Base-by-base conservation (phyloP, 1,139 yeast genomes). In the Geotrichum cucujoidarum region DNA sequence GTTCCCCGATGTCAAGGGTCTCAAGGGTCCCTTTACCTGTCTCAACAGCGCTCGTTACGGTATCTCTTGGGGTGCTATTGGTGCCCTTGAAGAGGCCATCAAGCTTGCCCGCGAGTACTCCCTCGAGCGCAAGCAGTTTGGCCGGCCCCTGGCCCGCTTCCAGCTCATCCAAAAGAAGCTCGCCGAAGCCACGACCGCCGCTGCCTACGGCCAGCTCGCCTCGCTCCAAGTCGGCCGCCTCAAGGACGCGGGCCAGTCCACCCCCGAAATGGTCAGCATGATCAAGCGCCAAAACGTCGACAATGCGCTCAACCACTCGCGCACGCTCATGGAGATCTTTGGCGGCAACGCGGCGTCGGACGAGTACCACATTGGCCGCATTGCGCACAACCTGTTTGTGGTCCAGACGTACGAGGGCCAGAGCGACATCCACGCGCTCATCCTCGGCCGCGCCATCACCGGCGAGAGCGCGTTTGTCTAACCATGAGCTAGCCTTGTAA, bases 381-480 rank as follows among this genome's bases (percentile, higher is more conserved):
- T 71, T 48, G 70, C 72, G 6, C 69, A 67, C 47, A 71, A 71
- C 55, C 59, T 71, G 51, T 71, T 67, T 60, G 73, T 71, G 7
- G 74, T 69, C 14, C 75, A 71, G 57, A 70, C 74, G 24, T 70
- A 70, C 51, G 75, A 71, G 58, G 75, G 75, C 32, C 75, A 71
- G 53, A 66, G 72, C 50, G 75, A 71, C 52, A 71, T 71, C 48
- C 75, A 71, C 53, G 72, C 68, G 5, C 59, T 71, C 41, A 70
- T 70, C 35, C 59, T 71, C 16, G 75, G 75, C 20, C 57, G 75
- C 36, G 74, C 72, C 31, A 68, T 70, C 35, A 71, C 75, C 8
- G 75, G 75, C 3, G 62, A 62, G 45, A 61, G 63, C 25, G 75
- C 71, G 1, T 71, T 70, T 50, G 56, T 51, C 47, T 66, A 57